Base-by-base conservation (phyloP, 495 filamentous ascomycete species). In the Neurospora sp. region DNA sequence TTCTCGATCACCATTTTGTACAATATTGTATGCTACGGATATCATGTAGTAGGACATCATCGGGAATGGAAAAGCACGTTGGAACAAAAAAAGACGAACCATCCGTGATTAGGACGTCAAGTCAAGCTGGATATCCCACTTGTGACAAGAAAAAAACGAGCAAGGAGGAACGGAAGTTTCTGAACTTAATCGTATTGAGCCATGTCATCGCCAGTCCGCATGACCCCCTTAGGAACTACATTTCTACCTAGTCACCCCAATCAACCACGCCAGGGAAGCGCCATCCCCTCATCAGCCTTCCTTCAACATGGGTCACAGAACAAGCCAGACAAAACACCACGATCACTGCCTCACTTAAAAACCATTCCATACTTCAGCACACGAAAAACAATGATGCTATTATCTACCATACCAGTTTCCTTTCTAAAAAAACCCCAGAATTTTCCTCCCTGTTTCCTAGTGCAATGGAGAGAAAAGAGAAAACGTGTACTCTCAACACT, bases 1-100 rank as follows among this genome's bases (percentile, higher is more conserved):
- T 35, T 37, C 53, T 69, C 5, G 18, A 20, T 14, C 68, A 27
- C 35, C 35, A 38, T 69, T 18, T 66, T 75, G 69, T 76, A 74
- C 70, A 59, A 40, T 70, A 46, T 31, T 66, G 53, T 66, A 66
- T 66, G 53, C 53, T 66, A 35, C 53, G 14, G 3, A 73, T 72
- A 74, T 37, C 35, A 70, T 72, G 69, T 35, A 66, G 53, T 66
- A 61, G 27, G 53, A 61, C 27, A 35, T 61, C 27, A 61, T 61
- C 53, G 53, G 53, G 53, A 61, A 61, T 61, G 53, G 53, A 35
- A 61, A 61, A 61, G 14, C 27, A 27, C 14, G 11, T 35, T 61
- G 14, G 53, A 35, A 35, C 53, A 61, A 61, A 14, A 14, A 16
- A n/a, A n/a, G n/a, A 31, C 3, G 20, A 20, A 22, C 5, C 11